Evolutionary conservation across 768 basidiomycete genomes (phyloP).

Genomic region (Crassisporium funariophilum): DNA sequence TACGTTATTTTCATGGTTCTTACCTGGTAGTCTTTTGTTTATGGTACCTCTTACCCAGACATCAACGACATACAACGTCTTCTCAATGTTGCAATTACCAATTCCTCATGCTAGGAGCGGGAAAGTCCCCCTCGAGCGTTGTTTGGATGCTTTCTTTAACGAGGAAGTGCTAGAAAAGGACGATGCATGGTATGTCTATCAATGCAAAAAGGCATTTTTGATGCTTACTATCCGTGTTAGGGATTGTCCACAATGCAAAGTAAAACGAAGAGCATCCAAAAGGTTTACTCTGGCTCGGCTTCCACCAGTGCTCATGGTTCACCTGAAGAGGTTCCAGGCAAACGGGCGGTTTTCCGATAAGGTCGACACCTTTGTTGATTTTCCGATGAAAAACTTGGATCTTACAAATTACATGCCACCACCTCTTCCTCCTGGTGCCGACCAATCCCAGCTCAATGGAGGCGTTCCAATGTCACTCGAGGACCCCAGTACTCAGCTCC

Average conservation of each 20-base stretch:
- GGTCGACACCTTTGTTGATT: slow-evolving; percentile 93
- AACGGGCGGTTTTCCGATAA: slow-evolving; percentile 95
- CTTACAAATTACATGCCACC: slow-evolving; percentile 85
- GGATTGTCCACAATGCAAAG: slow-evolving; percentile 95
- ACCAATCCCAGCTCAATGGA: slow-evolving; percentile 49
- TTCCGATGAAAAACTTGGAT: slow-evolving; percentile 66
- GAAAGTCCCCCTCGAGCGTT: slow-evolving; percentile 73
- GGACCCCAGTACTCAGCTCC: slow-evolving; percentile 81
- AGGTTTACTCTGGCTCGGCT: slow-evolving; percentile 87
- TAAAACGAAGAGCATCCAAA: slow-evolving; percentile 83
- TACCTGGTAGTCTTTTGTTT: slow-evolving; percentile 1
- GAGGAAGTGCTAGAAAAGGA: slow-evolving; percentile 90
- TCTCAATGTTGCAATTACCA: slow-evolving; percentile 93
- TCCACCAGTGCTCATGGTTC: slow-evolving; percentile 90
- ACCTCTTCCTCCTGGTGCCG: slow-evolving; percentile 66
- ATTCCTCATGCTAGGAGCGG: slow-evolving; percentile 68
- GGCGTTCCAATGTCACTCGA: slow-evolving; percentile 48
- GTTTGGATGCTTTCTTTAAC: slow-evolving; percentile 89
- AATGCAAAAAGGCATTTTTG: not conserved
- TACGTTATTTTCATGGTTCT: slow-evolving; percentile 31
- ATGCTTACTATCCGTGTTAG: slow-evolving; percentile 37
- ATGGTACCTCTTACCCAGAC: slow-evolving; percentile 53
- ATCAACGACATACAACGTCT: slow-evolving; percentile 95
- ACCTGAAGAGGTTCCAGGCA: slow-evolving; percentile 89
- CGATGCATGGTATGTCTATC: slow-evolving; percentile 89